phyloP scores from a whole-genome alignment of 2,329 filamentous ascomycete genomes.

The Zarea fungicola region DNA sequence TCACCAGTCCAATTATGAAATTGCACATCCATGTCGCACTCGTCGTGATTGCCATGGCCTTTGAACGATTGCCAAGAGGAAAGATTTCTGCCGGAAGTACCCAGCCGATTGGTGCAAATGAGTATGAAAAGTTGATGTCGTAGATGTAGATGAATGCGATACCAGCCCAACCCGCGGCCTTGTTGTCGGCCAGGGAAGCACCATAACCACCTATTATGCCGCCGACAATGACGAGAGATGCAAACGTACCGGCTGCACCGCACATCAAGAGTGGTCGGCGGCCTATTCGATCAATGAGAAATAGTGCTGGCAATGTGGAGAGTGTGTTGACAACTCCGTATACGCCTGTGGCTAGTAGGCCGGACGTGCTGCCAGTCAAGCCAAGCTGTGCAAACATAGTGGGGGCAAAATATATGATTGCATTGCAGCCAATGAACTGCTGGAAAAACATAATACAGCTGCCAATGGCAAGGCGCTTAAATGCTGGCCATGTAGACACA shows the following conservation, averaged over 20 bases:
- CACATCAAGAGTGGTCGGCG: slow-evolving; percentile 59
- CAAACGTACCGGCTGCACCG: slow-evolving; percentile 58
- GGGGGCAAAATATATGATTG: slow-evolving; percentile 44
- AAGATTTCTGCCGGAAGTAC: slow-evolving; percentile 61
- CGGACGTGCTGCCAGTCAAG: slow-evolving; percentile 35
- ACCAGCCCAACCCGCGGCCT: slow-evolving; percentile 45
- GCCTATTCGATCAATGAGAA: slow-evolving; percentile 50
- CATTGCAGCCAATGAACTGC: slow-evolving; percentile 43
- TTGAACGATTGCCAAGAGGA: slow-evolving; percentile 50
- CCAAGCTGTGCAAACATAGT: slow-evolving; percentile 41
- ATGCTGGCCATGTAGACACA: slow-evolving; percentile 24
- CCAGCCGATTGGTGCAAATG: slow-evolving; percentile 59
- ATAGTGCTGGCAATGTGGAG: slow-evolving; percentile 36
- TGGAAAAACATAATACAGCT: slow-evolving; percentile 53
- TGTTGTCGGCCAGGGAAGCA: slow-evolving; percentile 27
- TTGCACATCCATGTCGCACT: slow-evolving; percentile 39
- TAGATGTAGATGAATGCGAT: slow-evolving; percentile 62
- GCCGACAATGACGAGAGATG: slow-evolving; percentile 51
- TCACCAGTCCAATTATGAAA: slow-evolving; percentile 31
- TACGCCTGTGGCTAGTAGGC: slow-evolving; percentile 51
- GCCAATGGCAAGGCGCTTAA: slow-evolving; percentile 47
- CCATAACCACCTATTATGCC: slow-evolving; percentile 44
- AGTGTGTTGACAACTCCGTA: slow-evolving; percentile 52
- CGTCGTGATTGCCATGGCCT: slow-evolving; percentile 55
- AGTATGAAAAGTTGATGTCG: slow-evolving; percentile 59